phyloP scores from a whole-genome alignment of 208 protist species.

The Leptomonas seymouri region DNA sequence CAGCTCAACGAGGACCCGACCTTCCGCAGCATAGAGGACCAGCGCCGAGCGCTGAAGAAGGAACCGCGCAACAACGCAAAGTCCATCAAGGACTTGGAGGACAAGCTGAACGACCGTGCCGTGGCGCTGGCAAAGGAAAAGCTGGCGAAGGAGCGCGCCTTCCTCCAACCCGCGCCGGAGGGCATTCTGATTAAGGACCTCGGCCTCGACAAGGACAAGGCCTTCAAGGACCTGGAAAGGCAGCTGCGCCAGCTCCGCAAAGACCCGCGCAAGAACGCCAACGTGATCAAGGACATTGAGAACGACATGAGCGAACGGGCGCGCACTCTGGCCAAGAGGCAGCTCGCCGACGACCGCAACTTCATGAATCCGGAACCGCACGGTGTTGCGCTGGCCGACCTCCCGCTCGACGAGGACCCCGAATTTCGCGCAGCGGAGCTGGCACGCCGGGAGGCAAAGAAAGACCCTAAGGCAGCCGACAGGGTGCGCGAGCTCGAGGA shows the following conservation, averaged over 20 bases:
- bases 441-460: conserved; percentile 49
- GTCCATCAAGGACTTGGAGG: conserved; percentile 48
- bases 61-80: conserved; percentile 32
- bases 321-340: conserved; percentile 40
- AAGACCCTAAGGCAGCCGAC: conserved; percentile 33
- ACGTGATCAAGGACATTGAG: conserved; percentile 45
- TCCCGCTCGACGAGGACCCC: conserved; percentile 48
- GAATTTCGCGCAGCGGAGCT: conserved; percentile 56
- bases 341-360: conserved; percentile 38
- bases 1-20: conserved; percentile 61
- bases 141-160: conserved; percentile 70
- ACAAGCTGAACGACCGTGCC: conserved; percentile 62
- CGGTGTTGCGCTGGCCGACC: conserved; percentile 44
- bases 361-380: conserved; percentile 51
- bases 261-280: conserved; percentile 47
- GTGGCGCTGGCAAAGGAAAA: conserved; percentile 64
- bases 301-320: conserved; percentile 48
- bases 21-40: conserved; percentile 57
- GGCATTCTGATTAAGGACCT: conserved; percentile 72
- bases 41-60: conserved; percentile 60
- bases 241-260: conserved; percentile 48
- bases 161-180: conserved; percentile 72
- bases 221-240: conserved; percentile 70
- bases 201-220: conserved; percentile 61
- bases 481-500: conserved; percentile 39